Percentiles rank a stretch among this genome's conserved stretches.
Evolutionary conservation across 176 grass and related monocot genomes (phyloP).

Genomic region (Rhynchospora pubera): DNA sequence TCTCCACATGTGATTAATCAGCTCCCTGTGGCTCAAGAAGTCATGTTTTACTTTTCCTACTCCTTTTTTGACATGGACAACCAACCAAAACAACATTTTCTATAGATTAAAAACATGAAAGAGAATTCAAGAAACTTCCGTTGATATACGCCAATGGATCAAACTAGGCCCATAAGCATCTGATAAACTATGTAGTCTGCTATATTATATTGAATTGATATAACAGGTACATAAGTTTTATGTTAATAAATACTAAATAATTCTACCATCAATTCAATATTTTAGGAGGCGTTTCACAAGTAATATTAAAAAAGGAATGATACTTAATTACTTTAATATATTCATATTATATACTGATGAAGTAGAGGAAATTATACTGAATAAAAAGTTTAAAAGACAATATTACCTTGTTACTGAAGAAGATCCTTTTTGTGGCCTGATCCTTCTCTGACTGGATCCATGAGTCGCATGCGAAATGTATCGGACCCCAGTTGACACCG

Average conservation of each 20-base stretch:
- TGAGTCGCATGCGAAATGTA: constrained; percentile 81
- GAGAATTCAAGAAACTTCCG: neutral
- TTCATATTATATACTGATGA: too few relatives aligned
- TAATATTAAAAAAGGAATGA: too few relatives aligned
- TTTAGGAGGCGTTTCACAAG: neutral
- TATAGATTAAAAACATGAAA: constrained; percentile 11
- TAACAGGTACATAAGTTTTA: neutral
- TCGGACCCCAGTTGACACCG: constrained; percentile 43
- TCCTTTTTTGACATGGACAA: constrained; percentile 16
- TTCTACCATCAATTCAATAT: neutral
- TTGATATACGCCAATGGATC: neutral
- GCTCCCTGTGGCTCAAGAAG: neutral
- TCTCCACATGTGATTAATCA: neutral
- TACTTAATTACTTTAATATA: too few relatives aligned
- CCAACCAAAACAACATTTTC: constrained; percentile 7
- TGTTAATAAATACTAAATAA: neutral
- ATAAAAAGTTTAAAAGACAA: too few relatives aligned
- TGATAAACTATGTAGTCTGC: neutral
- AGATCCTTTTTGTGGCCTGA: constrained; percentile 53
- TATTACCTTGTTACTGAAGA: constrained; percentile 96
- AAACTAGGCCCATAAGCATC: neutral
- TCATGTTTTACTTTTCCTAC: constrained; percentile 19
- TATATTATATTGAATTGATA: neutral
- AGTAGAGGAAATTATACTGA: too few relatives aligned
- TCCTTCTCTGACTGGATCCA: constrained; percentile 83